Evolutionary conservation across 2,329 filamentous ascomycete species (phyloP).

Genomic region (Aspergillus pseudoterreus): DNA sequence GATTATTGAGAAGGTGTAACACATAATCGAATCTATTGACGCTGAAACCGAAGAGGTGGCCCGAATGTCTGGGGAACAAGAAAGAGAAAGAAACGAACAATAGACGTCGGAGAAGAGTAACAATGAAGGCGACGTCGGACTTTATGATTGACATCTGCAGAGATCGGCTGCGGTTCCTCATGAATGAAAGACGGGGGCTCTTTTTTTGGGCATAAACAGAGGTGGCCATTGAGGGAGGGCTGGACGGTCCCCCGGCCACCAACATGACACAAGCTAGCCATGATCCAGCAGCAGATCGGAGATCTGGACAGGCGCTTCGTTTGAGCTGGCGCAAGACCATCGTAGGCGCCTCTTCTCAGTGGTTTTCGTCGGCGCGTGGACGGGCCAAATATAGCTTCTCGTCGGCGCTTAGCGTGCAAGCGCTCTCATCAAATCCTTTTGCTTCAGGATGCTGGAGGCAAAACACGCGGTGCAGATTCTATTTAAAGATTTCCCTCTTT

Average conservation of each 20-base stretch:
- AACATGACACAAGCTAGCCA: background rate
- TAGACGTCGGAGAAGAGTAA: background rate
- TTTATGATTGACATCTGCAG: slow-evolving; percentile 5
- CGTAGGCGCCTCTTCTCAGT: slow-evolving; percentile 11
- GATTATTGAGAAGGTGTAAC: slow-evolving; percentile 14
- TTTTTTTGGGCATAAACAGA: background rate
- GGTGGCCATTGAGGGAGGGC: background rate
- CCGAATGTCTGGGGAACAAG: slow-evolving; percentile 5
- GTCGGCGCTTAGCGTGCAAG: slow-evolving; percentile 25
- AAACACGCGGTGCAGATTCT: slow-evolving; percentile 5
- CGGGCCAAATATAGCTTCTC: slow-evolving; percentile 24
- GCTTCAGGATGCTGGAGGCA: background rate
- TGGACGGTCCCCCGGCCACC: background rate
- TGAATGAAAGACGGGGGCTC: background rate
- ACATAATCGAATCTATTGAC: slow-evolving; percentile 14
- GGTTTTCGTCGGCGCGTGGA: slow-evolving; percentile 18
- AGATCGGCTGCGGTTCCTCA: background rate
- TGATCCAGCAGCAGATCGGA: background rate
- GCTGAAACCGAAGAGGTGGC: slow-evolving; percentile 6
- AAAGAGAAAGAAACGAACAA: slow-evolving; percentile 1
- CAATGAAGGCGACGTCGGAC: background rate
- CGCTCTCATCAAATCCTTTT: slow-evolving; percentile 22
- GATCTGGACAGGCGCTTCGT: slow-evolving; percentile 10
- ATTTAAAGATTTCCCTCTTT: slow-evolving; percentile 1
- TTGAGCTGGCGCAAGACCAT: slow-evolving; percentile 21